Base-by-base conservation (phyloP, 129 eudicot species). In the Rutidosis leptorrhynchoides region DNA sequence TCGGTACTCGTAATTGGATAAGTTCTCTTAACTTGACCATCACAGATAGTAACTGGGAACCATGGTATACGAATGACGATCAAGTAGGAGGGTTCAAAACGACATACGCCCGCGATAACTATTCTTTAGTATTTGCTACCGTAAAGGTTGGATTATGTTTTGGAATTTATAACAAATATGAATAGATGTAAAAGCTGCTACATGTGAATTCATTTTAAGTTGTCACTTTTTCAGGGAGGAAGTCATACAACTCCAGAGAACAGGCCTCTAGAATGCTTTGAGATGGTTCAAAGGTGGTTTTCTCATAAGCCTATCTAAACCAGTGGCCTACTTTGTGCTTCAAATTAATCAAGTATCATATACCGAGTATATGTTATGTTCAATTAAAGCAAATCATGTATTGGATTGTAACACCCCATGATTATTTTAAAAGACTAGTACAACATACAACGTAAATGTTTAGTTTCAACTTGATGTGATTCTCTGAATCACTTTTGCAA, bases 1-100 rank as follows among this genome's bases (percentile, higher is more conserved):
- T 71, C 1, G 67, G 68, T 4, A 71, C 79, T 0, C 45, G 40
- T 33, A 58, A 55, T 1, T 66, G 79, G 79, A 74, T 74, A 15
- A 32, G 22, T 25, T 27, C 67, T 37, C 73, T 74, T 29, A 66
- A 46, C 17, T 15, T 65, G 9, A 53, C 79, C 0, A 40, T 74
- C 32, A 71, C 59, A 0, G 68, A 71, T 40, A 67, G 62, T 24
- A 67, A 67, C 15, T 71, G 75, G 75, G 63, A 71, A 1, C 48
- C 67, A 6, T 71, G 75, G 75, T 71, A 42, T 29, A 25, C 15
- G 0, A 9, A 60, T 20, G 59, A 22, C 14, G 59, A 22, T 58
- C 68, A 71, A 59, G 63, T n/a, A n/a, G 67, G 49, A 28, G 75
- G 75, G 22, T 71, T 6, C 25, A 52, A 45, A 45, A 49, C 66